Base-by-base conservation (phyloP, 2,329 filamentous ascomycete genomes). In the Verticillium albo-atrum region DNA sequence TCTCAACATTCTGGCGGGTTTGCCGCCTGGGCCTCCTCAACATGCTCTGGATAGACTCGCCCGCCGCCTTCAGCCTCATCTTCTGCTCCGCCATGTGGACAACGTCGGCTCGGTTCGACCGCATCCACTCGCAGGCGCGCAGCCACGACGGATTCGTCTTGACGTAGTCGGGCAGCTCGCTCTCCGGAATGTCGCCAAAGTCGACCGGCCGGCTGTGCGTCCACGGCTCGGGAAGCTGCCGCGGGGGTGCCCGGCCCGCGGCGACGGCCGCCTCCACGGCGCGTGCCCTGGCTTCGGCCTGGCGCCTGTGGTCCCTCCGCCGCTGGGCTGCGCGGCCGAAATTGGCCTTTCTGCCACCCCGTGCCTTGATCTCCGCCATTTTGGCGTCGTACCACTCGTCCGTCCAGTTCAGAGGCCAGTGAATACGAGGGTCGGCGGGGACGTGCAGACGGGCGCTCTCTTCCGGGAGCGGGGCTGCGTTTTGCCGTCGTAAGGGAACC, bases 361-460 rank as follows among this genome's bases (percentile, higher is more conserved):
- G 79, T 2, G 68, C 68, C 42, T 70, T 65, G 30, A 87, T 84
- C 60, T 87, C 83, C 1, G 68, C 65, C 34, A 77, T 72, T 61
- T 85, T 87, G 17, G 70, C 67, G 15, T 65, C 67, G 55, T 77
- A 71, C 82, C 82, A 86, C 20, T 71, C 69, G 4, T 75, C 65
- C 0, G 79, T 75, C 52, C 75, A 74, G 2, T 71, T 71, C 52
- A 78, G 74, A 1, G 74, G 74, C 70, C 76, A 79, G 56, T 83
- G 79, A 2, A 79, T 74, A 1, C 77, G 76, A 0, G 83, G 84
- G 66, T 87, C 80, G 3, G 84, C 72, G 54, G 77, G 71, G 1
- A 75, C 70, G 63, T 77, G 85, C 6, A 75, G 62, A 26, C 72
- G 73, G 28, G 71, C 68, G 28, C 72, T 65, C 56, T 67, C 59